These are phyloP conservation scores for Tremella fuciformis DNA, from an alignment of 768 basidiomycete species.

Conservation along the genomic window DNA sequence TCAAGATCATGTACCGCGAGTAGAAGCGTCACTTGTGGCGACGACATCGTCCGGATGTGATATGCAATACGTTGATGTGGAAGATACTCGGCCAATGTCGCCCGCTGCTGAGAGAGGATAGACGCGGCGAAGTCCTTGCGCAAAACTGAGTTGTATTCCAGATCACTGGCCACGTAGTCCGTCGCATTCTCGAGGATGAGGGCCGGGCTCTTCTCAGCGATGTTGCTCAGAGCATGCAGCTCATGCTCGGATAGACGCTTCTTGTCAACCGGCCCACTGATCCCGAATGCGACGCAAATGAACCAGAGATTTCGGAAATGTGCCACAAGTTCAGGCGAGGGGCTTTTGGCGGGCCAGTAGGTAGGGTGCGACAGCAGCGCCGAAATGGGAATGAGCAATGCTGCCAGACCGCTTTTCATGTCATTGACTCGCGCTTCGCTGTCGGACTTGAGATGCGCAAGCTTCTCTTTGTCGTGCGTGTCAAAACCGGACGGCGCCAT, in stretches of 20 bases:
- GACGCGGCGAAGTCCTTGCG: constrained; percentile 64
- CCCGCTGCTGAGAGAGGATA: constrained; percentile 65
- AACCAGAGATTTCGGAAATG: constrained; percentile 95
- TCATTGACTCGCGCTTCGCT: constrained; percentile 48
- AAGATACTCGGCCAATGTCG: constrained; percentile 64
- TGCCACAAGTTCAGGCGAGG: constrained; percentile 63
- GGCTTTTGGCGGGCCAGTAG: constrained; percentile 62
- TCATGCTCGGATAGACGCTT: constrained; percentile 68
- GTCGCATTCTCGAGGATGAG: constrained; percentile 77
- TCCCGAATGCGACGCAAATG: constrained; percentile 78
- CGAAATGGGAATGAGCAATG: constrained; percentile 85
- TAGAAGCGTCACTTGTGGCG: constrained; percentile 81
- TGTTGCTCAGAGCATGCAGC: constrained; percentile 68
- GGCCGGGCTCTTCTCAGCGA: constrained; percentile 80
- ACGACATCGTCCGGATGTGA: constrained; percentile 70
- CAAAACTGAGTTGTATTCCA: constrained; percentile 89
- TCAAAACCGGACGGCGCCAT: constrained; percentile 52
- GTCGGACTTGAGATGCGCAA: constrained; percentile 21
- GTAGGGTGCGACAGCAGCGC: constrained; percentile 71
- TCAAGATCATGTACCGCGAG: constrained; percentile 85
- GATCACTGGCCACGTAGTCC: constrained; percentile 77
- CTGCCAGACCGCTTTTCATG: constrained; percentile 78
- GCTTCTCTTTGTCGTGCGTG: constrained; percentile 61
- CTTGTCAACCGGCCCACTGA: constrained; percentile 57
- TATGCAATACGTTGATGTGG: constrained; percentile 58